Evolutionary conservation across 2,329 filamentous ascomycete species (phyloP), one percentile per base, ranked within the genome.

Genomic region (Fusarium nanum): DNA sequence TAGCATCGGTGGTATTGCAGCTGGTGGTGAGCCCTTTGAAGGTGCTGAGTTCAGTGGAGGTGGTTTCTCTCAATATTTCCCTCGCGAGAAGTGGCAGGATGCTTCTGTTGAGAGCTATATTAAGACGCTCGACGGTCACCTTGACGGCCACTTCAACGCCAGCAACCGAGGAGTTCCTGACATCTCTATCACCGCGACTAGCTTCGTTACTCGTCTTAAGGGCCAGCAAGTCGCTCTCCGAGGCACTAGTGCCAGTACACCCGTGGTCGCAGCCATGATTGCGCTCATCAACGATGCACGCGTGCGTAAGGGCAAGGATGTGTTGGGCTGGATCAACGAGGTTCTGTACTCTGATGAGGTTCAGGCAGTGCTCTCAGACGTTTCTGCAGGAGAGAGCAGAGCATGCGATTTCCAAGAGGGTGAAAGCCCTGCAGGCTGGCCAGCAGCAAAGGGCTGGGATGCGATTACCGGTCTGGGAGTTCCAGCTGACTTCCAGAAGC

Each of bases 1-100:
- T 1, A 81, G 85, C 4, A 86, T 93, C 2, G 91, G 91, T 9
- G 90, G 87, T 3, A 89, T 88, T 2, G 74, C 65, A 41, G 80
- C 80, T 68, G 70, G 69, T 3, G 69, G 71, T 5, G 75, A 78
- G 6, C 81, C 81, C 1, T 80, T 84, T 13, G 75, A 70, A 4
- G 85, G 80, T 4, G 81, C 85, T 3, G 70, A 69, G n/a, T 85
- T 83, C 73, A 85, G 82, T 55, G 79, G 81, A 5, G 85, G 86
- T 10, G 86, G 86, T 6, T 88, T 88, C 77, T 86, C 83, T 61
- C 80, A 83, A 60, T 83, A 83, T 70, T 88, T 87, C 67, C 18
- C 71, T 2, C 79, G 81, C 5, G 83, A 83, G 1, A 40, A 42
- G 2, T 88, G 84, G 81, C 86, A 88, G 72, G 76, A 80, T 1